Evolutionary conservation across 2,329 filamentous ascomycete species (phyloP), one percentile per base, ranked within the genome.

Genomic region (Tolypocladium inflatum): DNA sequence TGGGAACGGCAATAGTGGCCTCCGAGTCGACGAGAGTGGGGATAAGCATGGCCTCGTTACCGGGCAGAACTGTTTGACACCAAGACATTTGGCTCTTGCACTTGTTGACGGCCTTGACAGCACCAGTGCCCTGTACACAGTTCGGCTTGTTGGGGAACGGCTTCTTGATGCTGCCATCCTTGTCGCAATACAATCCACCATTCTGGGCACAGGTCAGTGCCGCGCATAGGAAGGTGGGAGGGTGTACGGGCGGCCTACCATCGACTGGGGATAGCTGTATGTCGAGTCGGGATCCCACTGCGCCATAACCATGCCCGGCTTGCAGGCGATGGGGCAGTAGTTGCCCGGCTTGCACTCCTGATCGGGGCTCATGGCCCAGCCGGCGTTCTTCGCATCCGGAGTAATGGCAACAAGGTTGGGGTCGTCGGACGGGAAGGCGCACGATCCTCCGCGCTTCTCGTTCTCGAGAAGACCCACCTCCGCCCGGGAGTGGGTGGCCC

Each of bases 41-140:
- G 65, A 91, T 91, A 64, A 91, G 77, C 88, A 92, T 92, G 60
- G 86, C 86, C 74, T 92, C 89, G 66, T 90, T 87, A 55, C 89
- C 89, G 21, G 89, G 89, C 60, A 91, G 73, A 17, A 91, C 86
- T 5, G 89, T 92, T 73, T 92, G 89, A 72, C 89, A 92, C 73
- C 89, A 90, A 3, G 89, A 83, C 57, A 91, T 80, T 17, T 79
- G 67, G 41, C 76, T 74, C 51, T 82, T 80, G 61, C 80, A 82
- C 64, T 86, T 85, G 76, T 91, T 92, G 60, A 84, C 76, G 41
- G 81, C 88, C 58, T 78, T 75, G 57, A 92, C 79, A 9, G 83
- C 69, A 50, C 86, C 87, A 23, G 83, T 83, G 52, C 88, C 89
- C 45, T 84, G 76, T 55, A 87, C 81, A 71, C 89, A 93, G 73